Conservation (phyloP, 1,139 yeast genomes). For the Protomyces arabidopsidicola region DNA sequence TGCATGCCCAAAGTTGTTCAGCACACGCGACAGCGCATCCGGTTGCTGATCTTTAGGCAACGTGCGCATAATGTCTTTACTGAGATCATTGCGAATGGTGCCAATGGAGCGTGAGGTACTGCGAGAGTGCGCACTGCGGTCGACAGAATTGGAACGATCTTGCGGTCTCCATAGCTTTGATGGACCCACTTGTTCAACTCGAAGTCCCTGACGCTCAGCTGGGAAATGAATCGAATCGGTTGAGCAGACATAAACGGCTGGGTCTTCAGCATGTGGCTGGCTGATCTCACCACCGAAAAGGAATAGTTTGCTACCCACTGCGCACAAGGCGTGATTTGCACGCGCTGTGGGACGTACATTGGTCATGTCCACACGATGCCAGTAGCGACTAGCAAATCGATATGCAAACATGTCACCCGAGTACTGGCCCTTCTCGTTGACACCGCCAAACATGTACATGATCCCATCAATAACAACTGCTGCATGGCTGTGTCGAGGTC, state of each 20-base stretch:
- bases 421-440: background rate
- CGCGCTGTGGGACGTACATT: conserved; percentile 3
- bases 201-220: background rate
- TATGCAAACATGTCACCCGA: conserved; percentile 5
- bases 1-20: background rate
- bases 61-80: background rate
- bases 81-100: background rate
- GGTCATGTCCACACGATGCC: conserved; percentile 3
- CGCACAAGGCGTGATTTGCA: background rate
- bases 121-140: background rate
- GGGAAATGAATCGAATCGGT: background rate
- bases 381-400: conserved; percentile 3
- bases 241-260: background rate
- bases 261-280: conserved; percentile 1
- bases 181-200: background rate
- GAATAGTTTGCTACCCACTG: background rate
- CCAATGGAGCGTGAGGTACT: background rate
- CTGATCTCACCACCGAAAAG: conserved; percentile 9
- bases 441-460: conserved; percentile 13
- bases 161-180: background rate
- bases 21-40: background rate
- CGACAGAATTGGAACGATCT: background rate
- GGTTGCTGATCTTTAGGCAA: background rate
- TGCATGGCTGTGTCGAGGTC: conserved; percentile 3
- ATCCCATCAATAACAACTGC: conserved; percentile 7